Base-by-base conservation (phyloP, 805 yeast genomes). In the Kluyveromyces starmeri region DNA sequence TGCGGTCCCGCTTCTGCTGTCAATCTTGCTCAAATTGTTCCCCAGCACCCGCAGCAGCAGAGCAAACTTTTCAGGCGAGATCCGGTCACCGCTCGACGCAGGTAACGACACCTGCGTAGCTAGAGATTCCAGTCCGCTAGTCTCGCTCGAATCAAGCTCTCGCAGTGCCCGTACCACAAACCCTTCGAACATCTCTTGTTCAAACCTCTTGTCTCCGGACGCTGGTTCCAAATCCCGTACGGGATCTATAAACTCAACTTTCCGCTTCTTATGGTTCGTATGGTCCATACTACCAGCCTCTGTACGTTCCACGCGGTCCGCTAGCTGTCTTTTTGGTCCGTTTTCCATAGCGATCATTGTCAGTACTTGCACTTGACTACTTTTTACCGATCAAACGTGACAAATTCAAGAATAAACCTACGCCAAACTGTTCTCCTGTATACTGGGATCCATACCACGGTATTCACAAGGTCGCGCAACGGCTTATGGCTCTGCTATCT, bases 161-260 rank as follows among this genome's bases (percentile, higher is more conserved):
- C 76, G 82, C 43, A 84, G 59, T 20, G 89, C 92, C 35, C 83
- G 68, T 44, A 69, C 68, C 22, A 82, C 74, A 48, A 70, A 70
- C 27, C 70, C 52, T 23, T 49, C 42, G 44, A 60, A 64, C 55
- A 64, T 51, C 29, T 58, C 58, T 23, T 52, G 39, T 7, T 64
- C 58, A 36, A 64, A 59, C 28, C 42, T 39, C n/a, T 37, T 23
- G 20, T 17, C 27, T 16, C 19, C 27, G 7, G 20, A 32, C 15
- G 12, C 38, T 22, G 33, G 44, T 17, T 32, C 30, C 11, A 38
- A 42, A 26, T 34, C 38, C 26, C 32, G 41, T 19, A 51, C 41
- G 14, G 47, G 49, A 28, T 51, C 51, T 14, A 55, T 42, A 39
- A 56, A 56, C 32, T 53, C 58, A 15, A 55, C 60, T 37, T 45